These are phyloP conservation scores for Cyberlindnera subsufficiens DNA, from an alignment of 805 yeast species.

Conservation along the genomic window DNA sequence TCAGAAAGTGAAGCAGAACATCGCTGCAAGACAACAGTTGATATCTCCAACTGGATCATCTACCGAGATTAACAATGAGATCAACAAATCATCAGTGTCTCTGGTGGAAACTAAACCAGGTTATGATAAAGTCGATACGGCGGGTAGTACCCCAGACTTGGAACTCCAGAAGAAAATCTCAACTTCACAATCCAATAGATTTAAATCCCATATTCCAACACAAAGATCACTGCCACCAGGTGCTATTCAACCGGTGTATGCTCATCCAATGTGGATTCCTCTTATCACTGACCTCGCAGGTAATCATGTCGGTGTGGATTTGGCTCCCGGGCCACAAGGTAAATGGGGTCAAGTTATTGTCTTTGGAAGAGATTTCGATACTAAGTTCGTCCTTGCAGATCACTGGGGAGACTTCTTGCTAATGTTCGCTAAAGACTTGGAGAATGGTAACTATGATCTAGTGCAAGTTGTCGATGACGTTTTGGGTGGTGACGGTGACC, in stretches of 20 bases:
- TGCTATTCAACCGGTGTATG: conserved; percentile 66
- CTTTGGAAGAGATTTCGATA: conserved; percentile 92
- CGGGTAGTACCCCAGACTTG: conserved; percentile 11
- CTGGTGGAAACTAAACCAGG: conserved; percentile 26
- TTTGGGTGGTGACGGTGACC: conserved; percentile 66
- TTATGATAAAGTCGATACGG: conserved; percentile 13
- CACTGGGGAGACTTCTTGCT: conserved; percentile 88
- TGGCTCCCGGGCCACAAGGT: conserved; percentile 76
- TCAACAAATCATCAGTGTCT: conserved; percentile 13
- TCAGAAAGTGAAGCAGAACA: conserved; percentile 18
- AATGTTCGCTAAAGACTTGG: conserved; percentile 80
- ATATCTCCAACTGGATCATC: conserved; percentile 24
- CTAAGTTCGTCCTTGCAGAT: conserved; percentile 78
- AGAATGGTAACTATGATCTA: conserved; percentile 72
- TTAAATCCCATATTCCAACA: conserved; percentile 38
- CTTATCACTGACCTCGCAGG: conserved; percentile 84
- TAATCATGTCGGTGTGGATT: conserved; percentile 86
- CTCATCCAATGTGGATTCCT: conserved; percentile 93
- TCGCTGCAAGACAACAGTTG: conserved; percentile 14
- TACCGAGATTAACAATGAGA: conserved; percentile 11
- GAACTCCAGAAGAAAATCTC: conserved; percentile 20
- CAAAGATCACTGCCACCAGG: conserved; percentile 76
- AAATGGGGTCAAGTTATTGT: conserved; percentile 86
- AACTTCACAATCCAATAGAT: conserved; percentile 23
- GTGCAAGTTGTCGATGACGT: conserved; percentile 63